Conservation (phyloP, 2,329 filamentous ascomycete genomes). For the Purpureocillium lavendulum region DNA sequence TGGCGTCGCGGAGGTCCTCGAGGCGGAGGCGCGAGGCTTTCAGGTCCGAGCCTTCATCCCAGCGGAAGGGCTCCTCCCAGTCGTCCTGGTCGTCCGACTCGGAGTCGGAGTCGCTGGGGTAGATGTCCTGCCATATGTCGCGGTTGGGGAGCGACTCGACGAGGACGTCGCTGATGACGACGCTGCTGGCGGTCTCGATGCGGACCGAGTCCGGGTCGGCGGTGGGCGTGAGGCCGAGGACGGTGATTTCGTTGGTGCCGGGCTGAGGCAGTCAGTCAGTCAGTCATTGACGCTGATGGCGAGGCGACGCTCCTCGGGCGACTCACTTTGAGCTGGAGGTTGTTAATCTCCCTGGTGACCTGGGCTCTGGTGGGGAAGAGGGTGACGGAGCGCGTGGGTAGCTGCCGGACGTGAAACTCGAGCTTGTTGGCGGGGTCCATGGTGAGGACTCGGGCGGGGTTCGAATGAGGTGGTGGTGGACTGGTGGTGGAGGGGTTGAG, state of each 20-base stretch:
- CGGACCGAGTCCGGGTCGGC: conserved; percentile 53
- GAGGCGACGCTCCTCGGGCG: too few species aligned
- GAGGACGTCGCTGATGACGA: conserved; percentile 52
- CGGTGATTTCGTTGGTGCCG: conserved; percentile 49
- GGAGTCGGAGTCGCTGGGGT: conserved; percentile 19
- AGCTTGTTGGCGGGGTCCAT: conserved; percentile 33
- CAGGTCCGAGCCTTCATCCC: conserved; percentile 9
- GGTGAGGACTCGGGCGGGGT: not conserved
- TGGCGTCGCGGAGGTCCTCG: conserved; percentile 14
- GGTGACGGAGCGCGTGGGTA: conserved; percentile 52
- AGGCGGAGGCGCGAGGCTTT: too few species aligned
- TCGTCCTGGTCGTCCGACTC: conserved; percentile 27
- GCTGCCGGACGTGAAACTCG: conserved; percentile 46
- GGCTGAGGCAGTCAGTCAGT: conserved; percentile 23
- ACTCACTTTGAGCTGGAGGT: conserved; percentile 28
- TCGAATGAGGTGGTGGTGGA: too few species aligned
- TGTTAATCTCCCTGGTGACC: conserved; percentile 49
- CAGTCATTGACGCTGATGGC: too few species aligned
- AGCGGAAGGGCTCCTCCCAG: conserved; percentile 13
- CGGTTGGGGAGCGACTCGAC: conserved; percentile 46
- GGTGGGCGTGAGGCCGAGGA: conserved; percentile 45
- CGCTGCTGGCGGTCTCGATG: conserved; percentile 44
- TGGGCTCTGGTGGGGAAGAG: conserved; percentile 55
- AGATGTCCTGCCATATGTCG: conserved; percentile 42
- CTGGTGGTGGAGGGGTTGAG: too few species aligned